Evolutionary conservation across 179 eudicot species (phyloP).

Genomic region (Nepenthes alata): DNA sequence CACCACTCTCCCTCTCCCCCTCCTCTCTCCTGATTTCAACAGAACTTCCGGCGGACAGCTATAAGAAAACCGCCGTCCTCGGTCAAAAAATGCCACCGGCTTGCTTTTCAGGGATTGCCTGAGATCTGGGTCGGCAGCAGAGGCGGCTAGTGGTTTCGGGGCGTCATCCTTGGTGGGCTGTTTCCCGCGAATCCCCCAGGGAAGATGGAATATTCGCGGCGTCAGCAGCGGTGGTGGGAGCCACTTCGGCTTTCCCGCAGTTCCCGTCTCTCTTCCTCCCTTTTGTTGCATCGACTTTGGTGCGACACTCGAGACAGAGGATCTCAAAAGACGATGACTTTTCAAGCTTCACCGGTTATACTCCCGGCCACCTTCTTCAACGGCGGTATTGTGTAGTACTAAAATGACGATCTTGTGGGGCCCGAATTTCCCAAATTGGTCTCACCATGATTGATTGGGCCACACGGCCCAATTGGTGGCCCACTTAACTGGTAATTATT

Average conservation of each 20-base stretch:
- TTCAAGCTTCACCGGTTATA: too few relatives aligned
- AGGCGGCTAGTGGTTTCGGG: slow-evolving; percentile 2
- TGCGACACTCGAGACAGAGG: too few relatives aligned
- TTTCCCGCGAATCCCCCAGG: slow-evolving; percentile 55
- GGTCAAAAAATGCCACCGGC: slow-evolving; percentile 35
- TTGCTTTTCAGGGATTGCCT: slow-evolving; percentile 17
- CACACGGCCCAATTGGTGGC: too few relatives aligned
- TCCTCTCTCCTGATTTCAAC: slow-evolving; percentile 15
- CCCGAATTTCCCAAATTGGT: too few relatives aligned
- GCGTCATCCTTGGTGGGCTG: slow-evolving; percentile 12
- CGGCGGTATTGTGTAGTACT: too few relatives aligned
- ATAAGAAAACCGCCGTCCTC: slow-evolving; percentile 31
- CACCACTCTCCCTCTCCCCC: slow-evolving; percentile 8
- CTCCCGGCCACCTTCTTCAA: too few relatives aligned
- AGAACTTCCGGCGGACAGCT: slow-evolving; percentile 24
- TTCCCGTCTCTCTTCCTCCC: slow-evolving; percentile 6
- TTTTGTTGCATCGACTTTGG: too few relatives aligned
- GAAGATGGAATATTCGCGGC: slow-evolving; percentile 67
- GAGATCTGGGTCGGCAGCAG: slow-evolving; percentile 3
- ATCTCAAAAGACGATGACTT: too few relatives aligned
- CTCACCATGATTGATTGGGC: too few relatives aligned
- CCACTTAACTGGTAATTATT: too few relatives aligned
- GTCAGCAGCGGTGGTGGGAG: slow-evolving; percentile 57
- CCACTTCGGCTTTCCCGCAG: slow-evolving; percentile 42
- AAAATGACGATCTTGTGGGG: too few relatives aligned